A percentile compares a stretch with the other conserved stretches of the same genome.
phyloP scores from a whole-genome alignment of 768 basidiomycete species.

The Mycena alexandri region DNA sequence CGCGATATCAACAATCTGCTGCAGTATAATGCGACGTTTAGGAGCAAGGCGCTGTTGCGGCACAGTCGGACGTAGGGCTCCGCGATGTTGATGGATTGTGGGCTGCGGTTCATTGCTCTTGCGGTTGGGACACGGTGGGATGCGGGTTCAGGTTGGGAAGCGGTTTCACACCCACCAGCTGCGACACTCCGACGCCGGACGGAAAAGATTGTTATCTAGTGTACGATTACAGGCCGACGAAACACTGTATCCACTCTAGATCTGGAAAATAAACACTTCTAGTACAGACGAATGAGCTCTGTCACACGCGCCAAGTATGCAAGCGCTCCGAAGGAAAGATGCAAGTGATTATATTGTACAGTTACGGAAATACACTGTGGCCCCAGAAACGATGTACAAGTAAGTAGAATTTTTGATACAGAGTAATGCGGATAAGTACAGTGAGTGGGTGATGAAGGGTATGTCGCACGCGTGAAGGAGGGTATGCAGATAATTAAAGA shows the following conservation, averaged over 20 bases:
- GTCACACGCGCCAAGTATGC: too few relatives aligned
- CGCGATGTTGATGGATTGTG: background rate
- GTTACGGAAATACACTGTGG: conserved; percentile 22
- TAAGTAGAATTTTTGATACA: conserved; percentile 5
- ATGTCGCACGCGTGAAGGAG: background rate
- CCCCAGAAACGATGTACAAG: background rate
- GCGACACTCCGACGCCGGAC: too few relatives aligned
- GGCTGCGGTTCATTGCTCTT: too few relatives aligned
- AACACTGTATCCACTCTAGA: too few relatives aligned
- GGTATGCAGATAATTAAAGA: background rate
- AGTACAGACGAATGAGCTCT: too few relatives aligned
- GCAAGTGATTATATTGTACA: conserved; percentile 15
- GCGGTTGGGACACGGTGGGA: background rate
- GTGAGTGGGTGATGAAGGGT: background rate
- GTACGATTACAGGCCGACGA: too few relatives aligned
- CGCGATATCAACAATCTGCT: conserved; percentile 94
- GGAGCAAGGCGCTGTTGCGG: conserved; percentile 86
- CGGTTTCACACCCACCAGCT: too few relatives aligned
- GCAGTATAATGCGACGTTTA: conserved; percentile 95
- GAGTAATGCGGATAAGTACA: conserved; percentile 6
- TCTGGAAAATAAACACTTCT: too few relatives aligned
- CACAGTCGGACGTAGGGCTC: conserved; percentile 70
- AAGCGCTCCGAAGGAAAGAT: too few relatives aligned
- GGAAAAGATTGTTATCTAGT: conserved; percentile 8
- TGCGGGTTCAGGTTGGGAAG: too few relatives aligned